phyloP scores from a whole-genome alignment of 2,329 filamentous ascomycete genomes.

The Colletotrichum sidae region DNA sequence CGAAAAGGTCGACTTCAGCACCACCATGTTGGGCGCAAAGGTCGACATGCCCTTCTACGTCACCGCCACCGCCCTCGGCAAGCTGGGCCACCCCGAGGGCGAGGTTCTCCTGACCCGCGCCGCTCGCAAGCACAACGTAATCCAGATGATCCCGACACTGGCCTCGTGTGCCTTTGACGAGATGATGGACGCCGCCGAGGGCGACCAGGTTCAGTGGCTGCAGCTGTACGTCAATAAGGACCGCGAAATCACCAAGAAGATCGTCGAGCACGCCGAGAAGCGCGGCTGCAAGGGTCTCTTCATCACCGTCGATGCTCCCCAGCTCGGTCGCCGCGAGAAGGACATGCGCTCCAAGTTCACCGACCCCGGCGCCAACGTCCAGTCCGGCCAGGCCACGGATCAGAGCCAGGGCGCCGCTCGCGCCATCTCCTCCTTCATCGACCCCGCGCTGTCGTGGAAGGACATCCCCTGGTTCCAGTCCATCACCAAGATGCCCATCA shows the following conservation, averaged over 20 bases:
- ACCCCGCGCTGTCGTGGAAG: slow-evolving; percentile 91
- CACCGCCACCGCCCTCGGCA: slow-evolving; percentile 94
- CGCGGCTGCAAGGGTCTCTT: slow-evolving; percentile 96
- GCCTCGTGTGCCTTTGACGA: slow-evolving; percentile 98
- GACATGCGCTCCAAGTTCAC: slow-evolving; percentile 96
- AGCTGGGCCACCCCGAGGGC: slow-evolving; percentile 92
- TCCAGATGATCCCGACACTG: slow-evolving; percentile 98
- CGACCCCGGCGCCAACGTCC: slow-evolving; percentile 85
- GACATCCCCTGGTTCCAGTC: slow-evolving; percentile 93
- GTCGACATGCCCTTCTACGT: slow-evolving; percentile 93
- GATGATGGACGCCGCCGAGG: slow-evolving; percentile 85
- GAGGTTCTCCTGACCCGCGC: slow-evolving; percentile 91
- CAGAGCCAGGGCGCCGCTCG: slow-evolving; percentile 91
- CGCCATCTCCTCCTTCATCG: slow-evolving; percentile 96
- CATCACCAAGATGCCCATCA: slow-evolving; percentile 94
- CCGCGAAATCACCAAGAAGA: slow-evolving; percentile 87
- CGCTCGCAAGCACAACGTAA: slow-evolving; percentile 85
- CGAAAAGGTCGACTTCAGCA: slow-evolving; percentile 85
- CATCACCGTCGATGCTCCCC: slow-evolving; percentile 97
- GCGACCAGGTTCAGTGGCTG: slow-evolving; percentile 92
- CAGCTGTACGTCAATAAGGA: slow-evolving; percentile 99
- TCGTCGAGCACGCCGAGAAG: slow-evolving; percentile 90
- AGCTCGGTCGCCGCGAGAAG: slow-evolving; percentile 94
- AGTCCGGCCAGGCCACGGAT: slow-evolving; percentile 81
- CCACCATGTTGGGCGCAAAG: slow-evolving; percentile 93